Conservation (phyloP, 2,329 filamentous ascomycete genomes). For the Diaporthe velutina region DNA sequence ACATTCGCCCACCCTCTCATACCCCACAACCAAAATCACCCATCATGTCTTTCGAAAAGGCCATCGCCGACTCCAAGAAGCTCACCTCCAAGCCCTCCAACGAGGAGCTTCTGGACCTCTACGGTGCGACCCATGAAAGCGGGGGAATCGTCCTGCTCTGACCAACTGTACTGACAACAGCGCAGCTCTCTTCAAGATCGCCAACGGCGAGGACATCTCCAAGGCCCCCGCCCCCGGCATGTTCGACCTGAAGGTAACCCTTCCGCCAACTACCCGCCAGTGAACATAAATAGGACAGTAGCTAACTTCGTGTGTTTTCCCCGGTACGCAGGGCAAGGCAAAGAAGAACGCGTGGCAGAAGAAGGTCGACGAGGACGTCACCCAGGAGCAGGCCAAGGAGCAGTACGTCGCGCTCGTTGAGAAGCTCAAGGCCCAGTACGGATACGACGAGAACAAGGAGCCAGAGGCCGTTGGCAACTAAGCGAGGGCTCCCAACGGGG, state of each 20-base stretch:
- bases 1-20: too few species aligned
- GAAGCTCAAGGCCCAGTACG: slow-evolving; percentile 77
- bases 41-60: slow-evolving; percentile 67
- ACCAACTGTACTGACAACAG: not conserved
- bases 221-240: slow-evolving; percentile 72
- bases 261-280: not conserved
- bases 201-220: slow-evolving; percentile 67
- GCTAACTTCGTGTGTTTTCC: slow-evolving; percentile 4
- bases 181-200: slow-evolving; percentile 71
- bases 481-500: not conserved
- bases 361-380: slow-evolving; percentile 72
- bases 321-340: slow-evolving; percentile 73
- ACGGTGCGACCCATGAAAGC: slow-evolving; percentile 63
- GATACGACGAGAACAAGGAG: slow-evolving; percentile 74
- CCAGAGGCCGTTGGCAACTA: slow-evolving; percentile 66
- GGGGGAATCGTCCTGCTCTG: not conserved
- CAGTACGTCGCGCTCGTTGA: slow-evolving; percentile 82
- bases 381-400: slow-evolving; percentile 77
- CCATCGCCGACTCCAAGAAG: slow-evolving; percentile 75
- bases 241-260: slow-evolving; percentile 76
- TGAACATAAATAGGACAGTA: slow-evolving; percentile 7
- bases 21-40: not conserved
- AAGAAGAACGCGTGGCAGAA: slow-evolving; percentile 86
- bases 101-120: slow-evolving; percentile 74
- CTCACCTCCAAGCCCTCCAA: slow-evolving; percentile 73